Conservation (phyloP, 1,284 basidiomycete genomes). For the Melampsora abietis-canadensis region DNA sequence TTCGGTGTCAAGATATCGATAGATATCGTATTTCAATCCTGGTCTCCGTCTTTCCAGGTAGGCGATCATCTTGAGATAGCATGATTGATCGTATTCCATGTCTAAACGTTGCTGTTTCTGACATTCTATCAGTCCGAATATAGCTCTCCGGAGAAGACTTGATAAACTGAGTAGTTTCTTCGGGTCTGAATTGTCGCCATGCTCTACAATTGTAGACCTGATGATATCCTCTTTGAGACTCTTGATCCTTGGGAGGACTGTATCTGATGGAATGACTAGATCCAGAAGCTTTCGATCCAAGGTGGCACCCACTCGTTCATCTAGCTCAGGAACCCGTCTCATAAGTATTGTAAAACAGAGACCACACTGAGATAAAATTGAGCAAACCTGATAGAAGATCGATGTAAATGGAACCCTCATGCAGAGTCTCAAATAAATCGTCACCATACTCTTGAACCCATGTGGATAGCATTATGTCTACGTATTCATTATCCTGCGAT, state of each 20-base stretch:
- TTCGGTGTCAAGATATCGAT: constrained; percentile 6
- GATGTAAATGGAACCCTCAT: background rate
- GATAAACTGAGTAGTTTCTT: background rate
- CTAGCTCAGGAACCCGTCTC: background rate
- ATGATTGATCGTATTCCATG: background rate
- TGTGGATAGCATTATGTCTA: background rate
- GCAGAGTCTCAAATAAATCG: background rate
- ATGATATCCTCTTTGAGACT: constrained; percentile 2
- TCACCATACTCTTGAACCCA: background rate
- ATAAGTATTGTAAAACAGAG: background rate
- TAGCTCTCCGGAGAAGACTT: constrained; percentile 5
- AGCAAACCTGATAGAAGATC: background rate
- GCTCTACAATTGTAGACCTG: background rate
- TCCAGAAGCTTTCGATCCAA: constrained; percentile 6
- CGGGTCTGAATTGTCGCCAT: background rate
- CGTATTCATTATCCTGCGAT: background rate
- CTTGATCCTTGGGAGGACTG: background rate
- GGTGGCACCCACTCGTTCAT: background rate
- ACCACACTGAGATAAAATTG: background rate
- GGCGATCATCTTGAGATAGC: constrained; percentile 6
- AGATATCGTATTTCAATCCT: background rate
- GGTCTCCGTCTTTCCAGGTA: constrained; percentile 6
- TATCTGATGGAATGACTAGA: background rate
- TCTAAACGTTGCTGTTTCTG: background rate
- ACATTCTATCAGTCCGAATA: background rate